phyloP scores from a whole-genome alignment of 2,329 filamentous ascomycete genomes.

The Simplicillium aogashimaense region DNA sequence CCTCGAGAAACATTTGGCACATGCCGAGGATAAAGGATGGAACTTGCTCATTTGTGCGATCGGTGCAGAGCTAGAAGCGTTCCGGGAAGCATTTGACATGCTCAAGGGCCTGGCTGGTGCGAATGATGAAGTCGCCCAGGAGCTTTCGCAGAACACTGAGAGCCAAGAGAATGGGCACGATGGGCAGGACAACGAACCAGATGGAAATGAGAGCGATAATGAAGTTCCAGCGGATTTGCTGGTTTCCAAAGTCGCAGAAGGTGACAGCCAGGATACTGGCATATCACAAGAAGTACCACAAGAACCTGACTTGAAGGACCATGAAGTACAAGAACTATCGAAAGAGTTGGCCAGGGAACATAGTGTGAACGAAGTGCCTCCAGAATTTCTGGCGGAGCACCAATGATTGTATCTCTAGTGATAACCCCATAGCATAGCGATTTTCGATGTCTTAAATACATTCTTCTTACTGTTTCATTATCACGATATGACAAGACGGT shows the following conservation, averaged over 20 bases:
- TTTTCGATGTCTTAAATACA: too few species aligned
- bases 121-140: constrained; percentile 4
- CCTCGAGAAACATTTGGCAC: constrained; percentile 41
- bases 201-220: constrained; percentile 12
- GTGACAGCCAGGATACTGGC: constrained; percentile 5
- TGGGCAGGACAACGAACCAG: background rate
- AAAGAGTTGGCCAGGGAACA: constrained; percentile 8
- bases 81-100: constrained; percentile 48
- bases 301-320: background rate
- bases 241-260: constrained; percentile 19
- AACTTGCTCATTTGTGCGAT: constrained; percentile 67
- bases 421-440: too few species aligned
- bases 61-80: constrained; percentile 62
- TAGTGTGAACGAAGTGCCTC: constrained; percentile 39
- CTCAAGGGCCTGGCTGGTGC: constrained; percentile 23
- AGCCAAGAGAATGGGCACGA: constrained; percentile 1
- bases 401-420: too few species aligned
- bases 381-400: constrained; percentile 41
- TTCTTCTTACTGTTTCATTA: too few species aligned
- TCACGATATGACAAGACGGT: too few species aligned
- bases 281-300: background rate
- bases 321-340: too few species aligned
- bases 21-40: constrained; percentile 56
- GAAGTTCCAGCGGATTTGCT: constrained; percentile 19
- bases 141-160: constrained; percentile 4